A percentile compares a stretch with the other conserved stretches of the same genome.
phyloP scores from a whole-genome alignment of 495 filamentous ascomycete genomes.

The Trichocladium uniseriatum region DNA sequence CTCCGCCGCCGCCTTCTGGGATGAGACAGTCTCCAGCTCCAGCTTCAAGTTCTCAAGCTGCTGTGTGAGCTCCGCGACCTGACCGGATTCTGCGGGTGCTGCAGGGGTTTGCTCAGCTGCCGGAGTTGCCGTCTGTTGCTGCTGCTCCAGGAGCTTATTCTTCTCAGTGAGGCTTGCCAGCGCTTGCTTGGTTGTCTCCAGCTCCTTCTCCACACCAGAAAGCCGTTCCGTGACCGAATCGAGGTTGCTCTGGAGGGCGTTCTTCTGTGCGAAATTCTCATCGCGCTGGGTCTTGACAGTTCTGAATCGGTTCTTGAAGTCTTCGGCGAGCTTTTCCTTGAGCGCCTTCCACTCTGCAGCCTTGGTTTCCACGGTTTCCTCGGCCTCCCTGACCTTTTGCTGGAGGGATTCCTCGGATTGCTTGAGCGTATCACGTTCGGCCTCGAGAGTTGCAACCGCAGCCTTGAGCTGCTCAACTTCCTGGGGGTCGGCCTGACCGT shows the following conservation, averaged over 20 bases:
- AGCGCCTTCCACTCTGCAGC: conserved; percentile 35
- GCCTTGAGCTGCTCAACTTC: conserved; percentile 81
- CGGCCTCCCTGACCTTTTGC: conserved; percentile 40
- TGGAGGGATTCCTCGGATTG: conserved; percentile 51
- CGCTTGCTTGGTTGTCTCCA: conserved; percentile 29
- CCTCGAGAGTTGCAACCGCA: conserved; percentile 48
- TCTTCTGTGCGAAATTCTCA: conserved; percentile 33
- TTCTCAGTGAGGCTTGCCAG: conserved; percentile 31
- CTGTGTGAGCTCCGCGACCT: conserved; percentile 57
- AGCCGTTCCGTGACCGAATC: conserved; percentile 27
- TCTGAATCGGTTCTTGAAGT: conserved; percentile 38
- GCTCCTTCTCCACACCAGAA: conserved; percentile 28
- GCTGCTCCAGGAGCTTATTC: conserved; percentile 23
- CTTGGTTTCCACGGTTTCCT: conserved; percentile 36
- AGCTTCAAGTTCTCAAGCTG: conserved; percentile 40
- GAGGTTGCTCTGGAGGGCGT: conserved; percentile 26
- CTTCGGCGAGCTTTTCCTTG: conserved; percentile 34
- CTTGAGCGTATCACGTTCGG: conserved; percentile 60
- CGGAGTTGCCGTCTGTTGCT: conserved; percentile 19
- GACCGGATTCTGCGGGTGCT: conserved; percentile 8
- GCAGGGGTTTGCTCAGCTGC: conserved; percentile 8
- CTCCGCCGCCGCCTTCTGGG: conserved; percentile 31
- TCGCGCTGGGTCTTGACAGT: conserved; percentile 33
- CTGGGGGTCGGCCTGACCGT: conserved; percentile 87
- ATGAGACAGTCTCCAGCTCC: conserved; percentile 35